Evolutionary conservation across 2,329 filamentous ascomycete species (phyloP).

Genomic region (Ceratocystis eucalypticola): DNA sequence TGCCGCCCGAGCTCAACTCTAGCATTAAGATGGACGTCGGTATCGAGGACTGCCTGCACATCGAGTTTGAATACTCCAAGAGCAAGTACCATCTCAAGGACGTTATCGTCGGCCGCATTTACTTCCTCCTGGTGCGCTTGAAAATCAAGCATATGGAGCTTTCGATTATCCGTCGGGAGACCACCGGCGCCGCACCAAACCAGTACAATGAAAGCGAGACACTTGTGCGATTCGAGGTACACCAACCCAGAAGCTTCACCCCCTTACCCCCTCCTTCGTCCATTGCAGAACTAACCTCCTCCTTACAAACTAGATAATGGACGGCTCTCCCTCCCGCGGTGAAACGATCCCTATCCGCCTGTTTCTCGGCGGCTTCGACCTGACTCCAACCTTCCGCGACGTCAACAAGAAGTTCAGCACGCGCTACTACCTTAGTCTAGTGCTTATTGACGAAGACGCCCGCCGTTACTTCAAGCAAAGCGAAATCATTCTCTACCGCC

Average conservation of each 20-base stretch:
- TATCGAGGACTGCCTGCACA: conserved; percentile 97
- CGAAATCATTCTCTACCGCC: conserved; percentile 91
- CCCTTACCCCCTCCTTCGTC: not conserved
- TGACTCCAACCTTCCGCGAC: conserved; percentile 95
- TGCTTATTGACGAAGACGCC: conserved; percentile 93
- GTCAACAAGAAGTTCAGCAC: conserved; percentile 99
- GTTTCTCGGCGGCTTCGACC: conserved; percentile 92
- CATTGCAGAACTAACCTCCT: not conserved
- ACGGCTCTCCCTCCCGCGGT: conserved; percentile 92
- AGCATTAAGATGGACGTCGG: conserved; percentile 99
- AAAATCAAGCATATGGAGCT: conserved; percentile 99
- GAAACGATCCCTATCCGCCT: conserved; percentile 90
- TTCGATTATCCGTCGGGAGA: conserved; percentile 92
- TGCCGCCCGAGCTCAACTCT: conserved; percentile 94
- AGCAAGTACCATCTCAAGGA: conserved; percentile 98
- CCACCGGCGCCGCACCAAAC: conserved; percentile 89
- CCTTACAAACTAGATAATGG: conserved; percentile 61
- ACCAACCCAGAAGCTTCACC: conserved; percentile 6
- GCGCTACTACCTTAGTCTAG: conserved; percentile 89
- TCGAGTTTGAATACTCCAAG: conserved; percentile 99
- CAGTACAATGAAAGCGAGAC: conserved; percentile 99
- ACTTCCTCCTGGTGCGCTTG: conserved; percentile 88
- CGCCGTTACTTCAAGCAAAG: conserved; percentile 98
- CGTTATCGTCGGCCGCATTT: conserved; percentile 96
- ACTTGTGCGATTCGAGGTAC: conserved; percentile 83